Evolutionary conservation across 179 eudicot species (phyloP).

Genomic region (Dionaea muscipula): DNA sequence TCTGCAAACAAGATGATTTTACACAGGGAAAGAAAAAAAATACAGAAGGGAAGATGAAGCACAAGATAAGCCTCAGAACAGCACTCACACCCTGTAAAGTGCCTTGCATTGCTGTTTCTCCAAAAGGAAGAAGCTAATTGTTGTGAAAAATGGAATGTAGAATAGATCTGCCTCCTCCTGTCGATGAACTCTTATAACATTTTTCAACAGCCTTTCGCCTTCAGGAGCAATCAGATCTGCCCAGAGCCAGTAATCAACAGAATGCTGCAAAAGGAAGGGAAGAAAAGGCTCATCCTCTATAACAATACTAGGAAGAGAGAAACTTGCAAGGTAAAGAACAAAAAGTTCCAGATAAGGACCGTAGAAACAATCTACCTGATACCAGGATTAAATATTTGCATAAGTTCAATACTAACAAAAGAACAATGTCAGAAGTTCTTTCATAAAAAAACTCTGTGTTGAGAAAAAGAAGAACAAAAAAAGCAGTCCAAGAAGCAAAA

Average conservation of each 20-base stretch:
- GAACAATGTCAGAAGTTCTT: too few relatives aligned
- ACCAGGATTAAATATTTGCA: too few relatives aligned
- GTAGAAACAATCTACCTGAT: too few relatives aligned
- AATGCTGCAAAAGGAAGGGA: constrained; percentile 55
- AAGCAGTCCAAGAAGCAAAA: too few relatives aligned
- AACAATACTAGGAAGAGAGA: too few relatives aligned
- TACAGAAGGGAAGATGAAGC: not conserved
- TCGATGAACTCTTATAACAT: constrained; percentile 57
- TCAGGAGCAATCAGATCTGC: constrained; percentile 80
- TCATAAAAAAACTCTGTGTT: too few relatives aligned
- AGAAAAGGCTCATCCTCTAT: not conserved
- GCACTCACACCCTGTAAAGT: constrained; percentile 99
- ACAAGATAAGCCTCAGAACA: constrained; percentile 17
- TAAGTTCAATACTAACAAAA: too few relatives aligned
- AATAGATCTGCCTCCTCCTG: constrained; percentile 90
- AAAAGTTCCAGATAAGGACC: too few relatives aligned
- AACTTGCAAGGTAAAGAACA: too few relatives aligned
- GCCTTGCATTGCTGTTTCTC: constrained; percentile 97
- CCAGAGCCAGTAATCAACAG: constrained; percentile 97
- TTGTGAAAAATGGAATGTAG: constrained; percentile 89
- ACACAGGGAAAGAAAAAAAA: not conserved
- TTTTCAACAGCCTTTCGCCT: constrained; percentile 58
- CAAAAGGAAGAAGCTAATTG: constrained; percentile 82
- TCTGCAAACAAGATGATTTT: not conserved
- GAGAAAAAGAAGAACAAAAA: too few relatives aligned